Conservation (phyloP, 805 yeast species). For the Saccharomycopsis oosterbeekiorum region DNA sequence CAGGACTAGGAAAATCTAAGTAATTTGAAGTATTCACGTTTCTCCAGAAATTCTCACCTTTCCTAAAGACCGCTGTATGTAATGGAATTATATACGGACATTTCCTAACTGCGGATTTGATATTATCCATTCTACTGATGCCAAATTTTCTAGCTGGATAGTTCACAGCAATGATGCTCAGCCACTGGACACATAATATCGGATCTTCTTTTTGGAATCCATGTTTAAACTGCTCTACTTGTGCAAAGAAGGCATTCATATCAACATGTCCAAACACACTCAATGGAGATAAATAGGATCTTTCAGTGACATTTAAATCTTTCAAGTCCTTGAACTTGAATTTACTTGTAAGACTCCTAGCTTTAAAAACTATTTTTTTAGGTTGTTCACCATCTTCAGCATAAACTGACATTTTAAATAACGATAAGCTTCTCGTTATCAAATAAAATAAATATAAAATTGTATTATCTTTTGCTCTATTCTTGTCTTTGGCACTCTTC, state of each 20-base stretch:
- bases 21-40: constrained; percentile 41
- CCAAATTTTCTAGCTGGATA: constrained; percentile 86
- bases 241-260: constrained; percentile 93
- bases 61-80: constrained; percentile 89
- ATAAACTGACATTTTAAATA: not conserved
- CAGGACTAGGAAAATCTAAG: constrained; percentile 47
- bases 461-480: too few relatives aligned
- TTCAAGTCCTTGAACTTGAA: constrained; percentile 42
- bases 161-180: constrained; percentile 76
- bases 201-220: constrained; percentile 62
- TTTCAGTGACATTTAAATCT: constrained; percentile 35
- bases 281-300: constrained; percentile 54
- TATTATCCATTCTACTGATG: constrained; percentile 63
- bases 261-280: constrained; percentile 81
- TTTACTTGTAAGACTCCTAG: not conserved
- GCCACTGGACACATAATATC: constrained; percentile 93
- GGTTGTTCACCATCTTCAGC: not conserved
- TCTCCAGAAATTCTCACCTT: constrained; percentile 79
- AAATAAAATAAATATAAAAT: too few relatives aligned
- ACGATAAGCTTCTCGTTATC: not conserved
- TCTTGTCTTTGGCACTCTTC: too few relatives aligned
- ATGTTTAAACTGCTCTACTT: constrained; percentile 74
- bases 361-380: not conserved
- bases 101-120: constrained; percentile 57
- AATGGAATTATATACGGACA: constrained; percentile 72